Evolutionary conservation across 495 filamentous ascomycete genomes (phyloP).

Genomic region (Hypoxylon intermedium): DNA sequence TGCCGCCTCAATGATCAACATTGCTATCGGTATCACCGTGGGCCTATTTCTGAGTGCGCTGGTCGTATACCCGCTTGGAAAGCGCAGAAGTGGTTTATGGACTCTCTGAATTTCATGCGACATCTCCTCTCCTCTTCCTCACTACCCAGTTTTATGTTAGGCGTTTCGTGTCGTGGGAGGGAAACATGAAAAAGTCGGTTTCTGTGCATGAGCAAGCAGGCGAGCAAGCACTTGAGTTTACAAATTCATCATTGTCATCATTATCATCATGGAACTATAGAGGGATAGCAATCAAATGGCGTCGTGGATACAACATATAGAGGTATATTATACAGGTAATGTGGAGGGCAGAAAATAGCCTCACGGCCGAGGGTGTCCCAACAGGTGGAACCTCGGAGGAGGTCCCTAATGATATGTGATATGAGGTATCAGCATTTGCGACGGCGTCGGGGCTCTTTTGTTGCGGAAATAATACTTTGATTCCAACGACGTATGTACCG

Average conservation of each 20-base stretch:
- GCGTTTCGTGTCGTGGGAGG: conserved; percentile 19
- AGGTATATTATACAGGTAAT: conserved; percentile 39
- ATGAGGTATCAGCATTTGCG: conserved; percentile 39
- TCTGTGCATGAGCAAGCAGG: conserved; percentile 19
- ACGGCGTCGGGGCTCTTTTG: conserved; percentile 33
- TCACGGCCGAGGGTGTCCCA: conserved; percentile 25
- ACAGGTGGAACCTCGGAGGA: conserved; percentile 12
- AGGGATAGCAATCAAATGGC: conserved; percentile 34
- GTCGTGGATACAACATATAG: conserved; percentile 32
- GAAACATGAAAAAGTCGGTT: conserved; percentile 9
- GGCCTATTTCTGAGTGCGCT: conserved; percentile 86
- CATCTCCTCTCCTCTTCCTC: neutral
- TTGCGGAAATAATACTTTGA: conserved; percentile 1
- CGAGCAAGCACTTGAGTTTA: conserved; percentile 27
- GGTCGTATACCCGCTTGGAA: conserved; percentile 89
- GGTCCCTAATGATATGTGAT: conserved; percentile 31
- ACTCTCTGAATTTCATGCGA: conserved; percentile 67
- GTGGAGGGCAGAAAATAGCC: conserved; percentile 30
- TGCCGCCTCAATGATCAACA: conserved; percentile 84
- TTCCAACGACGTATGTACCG: neutral
- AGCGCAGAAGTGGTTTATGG: conserved; percentile 87
- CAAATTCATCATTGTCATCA: too few relatives aligned
- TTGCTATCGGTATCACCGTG: conserved; percentile 92
- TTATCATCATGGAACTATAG: conserved; percentile 16
- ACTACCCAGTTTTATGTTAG: conserved; percentile 10